Percentiles rank a stretch among this genome's conserved stretches.
Evolutionary conservation across 2,329 filamentous ascomycete species (phyloP).

Genomic region (Colletotrichum destructivum): DNA sequence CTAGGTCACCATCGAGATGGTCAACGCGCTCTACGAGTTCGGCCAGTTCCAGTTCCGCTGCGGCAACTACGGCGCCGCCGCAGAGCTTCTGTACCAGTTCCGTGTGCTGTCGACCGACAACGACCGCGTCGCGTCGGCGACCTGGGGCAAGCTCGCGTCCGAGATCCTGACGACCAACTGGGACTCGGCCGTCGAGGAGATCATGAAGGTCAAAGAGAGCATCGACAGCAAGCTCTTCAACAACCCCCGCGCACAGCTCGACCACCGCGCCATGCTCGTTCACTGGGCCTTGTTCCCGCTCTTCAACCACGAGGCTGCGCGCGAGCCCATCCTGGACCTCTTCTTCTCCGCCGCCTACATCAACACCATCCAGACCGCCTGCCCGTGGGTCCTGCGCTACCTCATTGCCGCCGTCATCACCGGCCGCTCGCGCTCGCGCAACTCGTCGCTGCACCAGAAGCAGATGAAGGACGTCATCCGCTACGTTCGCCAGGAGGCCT

Average conservation of each 20-base stretch:
- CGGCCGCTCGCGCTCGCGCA: constrained; percentile 85
- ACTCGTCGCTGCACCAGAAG: constrained; percentile 92
- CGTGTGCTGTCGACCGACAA: constrained; percentile 98
- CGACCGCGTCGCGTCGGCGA: constrained; percentile 95
- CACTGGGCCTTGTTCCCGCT: constrained; percentile 99
- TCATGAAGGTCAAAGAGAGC: constrained; percentile 89
- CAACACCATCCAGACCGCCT: constrained; percentile 99
- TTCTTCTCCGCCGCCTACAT: constrained; percentile 98
- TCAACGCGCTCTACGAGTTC: constrained; percentile 94
- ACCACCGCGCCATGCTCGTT: constrained; percentile 96
- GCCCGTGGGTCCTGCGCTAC: constrained; percentile 97
- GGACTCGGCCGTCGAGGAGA: constrained; percentile 92
- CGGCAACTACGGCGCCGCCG: constrained; percentile 90
- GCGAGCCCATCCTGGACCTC: constrained; percentile 92
- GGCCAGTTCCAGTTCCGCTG: constrained; percentile 99
- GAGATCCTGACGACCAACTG: constrained; percentile 97
- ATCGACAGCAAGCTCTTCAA: constrained; percentile 97
- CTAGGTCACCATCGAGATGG: constrained; percentile 92
- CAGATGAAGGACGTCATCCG: constrained; percentile 98
- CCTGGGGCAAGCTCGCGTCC: constrained; percentile 97
- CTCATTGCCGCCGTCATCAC: constrained; percentile 95
- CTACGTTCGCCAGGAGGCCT: constrained; percentile 95
- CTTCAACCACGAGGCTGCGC: constrained; percentile 95
- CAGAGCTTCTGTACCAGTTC: constrained; percentile 97
- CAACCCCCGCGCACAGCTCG: constrained; percentile 94